phyloP scores from a whole-genome alignment of 208 protist genomes.

The Leishmania amazonensis region DNA sequence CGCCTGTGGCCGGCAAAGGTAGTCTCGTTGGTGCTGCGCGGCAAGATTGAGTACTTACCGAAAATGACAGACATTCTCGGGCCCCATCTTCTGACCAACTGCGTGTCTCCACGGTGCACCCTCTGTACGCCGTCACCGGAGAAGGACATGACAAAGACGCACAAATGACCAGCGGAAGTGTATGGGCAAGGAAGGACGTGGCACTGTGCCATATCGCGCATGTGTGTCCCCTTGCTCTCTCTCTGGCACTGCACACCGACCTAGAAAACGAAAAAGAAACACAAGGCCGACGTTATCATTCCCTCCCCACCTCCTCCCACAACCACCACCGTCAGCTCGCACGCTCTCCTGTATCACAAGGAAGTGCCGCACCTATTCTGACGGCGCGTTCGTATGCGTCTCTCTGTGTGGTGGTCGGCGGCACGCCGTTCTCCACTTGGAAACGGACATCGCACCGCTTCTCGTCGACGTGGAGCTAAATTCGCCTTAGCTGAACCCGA shows the following conservation, averaged over 20 bases:
- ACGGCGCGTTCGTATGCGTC: not conserved
- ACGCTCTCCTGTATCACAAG: not conserved
- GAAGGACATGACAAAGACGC: not conserved
- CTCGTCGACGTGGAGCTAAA: not conserved
- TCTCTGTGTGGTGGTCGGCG: not conserved
- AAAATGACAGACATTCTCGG: conserved; percentile 51
- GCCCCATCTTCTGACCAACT: conserved; percentile 62
- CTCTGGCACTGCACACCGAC: not conserved
- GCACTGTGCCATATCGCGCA: not conserved
- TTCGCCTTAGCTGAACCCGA: too few relatives aligned
- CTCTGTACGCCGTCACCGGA: conserved; percentile 18
- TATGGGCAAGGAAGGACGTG: not conserved
- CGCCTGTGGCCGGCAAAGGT: conserved; percentile 39
- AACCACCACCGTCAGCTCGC: not conserved
- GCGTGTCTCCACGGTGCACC: conserved; percentile 52
- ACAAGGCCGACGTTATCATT: not conserved
- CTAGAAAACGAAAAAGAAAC: not conserved
- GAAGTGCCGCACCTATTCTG: not conserved
- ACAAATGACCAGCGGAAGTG: not conserved
- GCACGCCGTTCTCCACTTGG: not conserved
- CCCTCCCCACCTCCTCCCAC: not conserved
- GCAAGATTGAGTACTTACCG: conserved; percentile 24
- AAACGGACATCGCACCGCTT: not conserved
- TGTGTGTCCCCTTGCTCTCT: not conserved
- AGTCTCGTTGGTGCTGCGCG: conserved; percentile 40